phyloP scores from a whole-genome alignment of 1,139 yeast genomes.

The Yamadazyma pseudoaaseri region DNA sequence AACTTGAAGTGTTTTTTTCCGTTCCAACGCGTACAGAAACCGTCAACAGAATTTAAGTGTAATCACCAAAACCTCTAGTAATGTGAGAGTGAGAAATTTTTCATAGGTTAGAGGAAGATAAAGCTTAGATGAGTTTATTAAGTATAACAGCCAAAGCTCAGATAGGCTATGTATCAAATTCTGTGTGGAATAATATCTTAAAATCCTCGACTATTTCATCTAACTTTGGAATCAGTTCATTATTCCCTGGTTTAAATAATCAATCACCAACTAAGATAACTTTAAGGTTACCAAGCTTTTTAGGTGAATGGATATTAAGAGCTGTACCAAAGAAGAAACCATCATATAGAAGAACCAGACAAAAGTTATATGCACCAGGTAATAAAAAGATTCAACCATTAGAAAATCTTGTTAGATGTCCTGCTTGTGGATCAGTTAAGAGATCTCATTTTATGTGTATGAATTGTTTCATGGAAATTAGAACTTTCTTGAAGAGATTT shows the following conservation, averaged over 20 bases:
- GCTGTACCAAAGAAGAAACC: constrained; percentile 96
- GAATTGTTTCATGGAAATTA: constrained; percentile 86
- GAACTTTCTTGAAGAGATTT: constrained; percentile 56
- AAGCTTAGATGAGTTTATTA: neutral
- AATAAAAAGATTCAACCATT: constrained; percentile 75
- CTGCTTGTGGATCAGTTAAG: constrained; percentile 92
- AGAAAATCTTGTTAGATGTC: constrained; percentile 82
- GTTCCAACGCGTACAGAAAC: constrained; percentile 9
- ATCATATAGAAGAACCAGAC: constrained; percentile 83
- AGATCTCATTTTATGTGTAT: constrained; percentile 89
- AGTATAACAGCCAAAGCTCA: constrained; percentile 1
- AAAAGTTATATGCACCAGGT: constrained; percentile 79
- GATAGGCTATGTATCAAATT: neutral
- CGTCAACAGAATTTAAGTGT: neutral
- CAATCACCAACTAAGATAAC: constrained; percentile 6
- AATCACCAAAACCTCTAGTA: neutral
- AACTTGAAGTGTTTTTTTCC: constrained; percentile 1
- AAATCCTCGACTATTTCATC: neutral
- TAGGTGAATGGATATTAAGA: constrained; percentile 55
- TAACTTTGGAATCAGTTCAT: constrained; percentile 5
- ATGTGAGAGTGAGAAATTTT: constrained; percentile 1
- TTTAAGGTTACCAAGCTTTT: constrained; percentile 8
- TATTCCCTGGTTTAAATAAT: constrained; percentile 5
- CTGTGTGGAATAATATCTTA: constrained; percentile 1
- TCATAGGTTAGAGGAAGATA: neutral